Evolutionary conservation across 1,139 yeast genomes (phyloP).

Genomic region (Lodderomyces parapsilosis): DNA sequence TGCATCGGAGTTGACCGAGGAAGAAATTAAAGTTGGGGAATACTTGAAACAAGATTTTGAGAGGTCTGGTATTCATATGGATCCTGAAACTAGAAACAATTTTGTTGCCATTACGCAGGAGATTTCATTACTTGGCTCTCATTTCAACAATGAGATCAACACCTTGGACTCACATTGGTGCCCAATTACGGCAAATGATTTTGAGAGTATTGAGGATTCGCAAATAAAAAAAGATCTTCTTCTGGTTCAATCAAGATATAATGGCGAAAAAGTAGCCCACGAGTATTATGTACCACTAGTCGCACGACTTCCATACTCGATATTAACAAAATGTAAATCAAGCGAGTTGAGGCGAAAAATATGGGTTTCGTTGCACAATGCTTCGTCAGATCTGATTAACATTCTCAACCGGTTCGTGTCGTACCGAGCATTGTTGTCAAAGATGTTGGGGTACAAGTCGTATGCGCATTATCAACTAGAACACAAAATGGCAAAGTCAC

Average conservation of each 20-base stretch:
- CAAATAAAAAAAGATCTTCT: slow-evolving; percentile 26
- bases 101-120: slow-evolving; percentile 81
- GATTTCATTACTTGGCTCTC: slow-evolving; percentile 80
- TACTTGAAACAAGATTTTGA: slow-evolving; percentile 82
- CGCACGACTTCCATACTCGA: slow-evolving; percentile 66
- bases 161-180: slow-evolving; percentile 42
- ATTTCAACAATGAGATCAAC: slow-evolving; percentile 61
- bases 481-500: slow-evolving; percentile 87
- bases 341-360: slow-evolving; percentile 61
- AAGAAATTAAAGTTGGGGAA: slow-evolving; percentile 81
- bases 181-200: slow-evolving; percentile 31
- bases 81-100: slow-evolving; percentile 58
- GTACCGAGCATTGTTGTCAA: slow-evolving; percentile 70
- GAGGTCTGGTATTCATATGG: slow-evolving; percentile 87
- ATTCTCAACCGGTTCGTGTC: slow-evolving; percentile 59
- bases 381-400: slow-evolving; percentile 57
- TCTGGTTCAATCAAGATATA: slow-evolving; percentile 24
- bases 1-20: slow-evolving; percentile 46
- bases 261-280: slow-evolving; percentile 13
- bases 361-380: slow-evolving; percentile 73
- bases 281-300: slow-evolving; percentile 53
- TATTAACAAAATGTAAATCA: slow-evolving; percentile 59
- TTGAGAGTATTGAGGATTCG: slow-evolving; percentile 25
- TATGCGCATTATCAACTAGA: slow-evolving; percentile 80
- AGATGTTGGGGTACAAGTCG: slow-evolving; percentile 67